phyloP scores from a whole-genome alignment of 106 monocot species.

The Gastrodia elata region DNA sequence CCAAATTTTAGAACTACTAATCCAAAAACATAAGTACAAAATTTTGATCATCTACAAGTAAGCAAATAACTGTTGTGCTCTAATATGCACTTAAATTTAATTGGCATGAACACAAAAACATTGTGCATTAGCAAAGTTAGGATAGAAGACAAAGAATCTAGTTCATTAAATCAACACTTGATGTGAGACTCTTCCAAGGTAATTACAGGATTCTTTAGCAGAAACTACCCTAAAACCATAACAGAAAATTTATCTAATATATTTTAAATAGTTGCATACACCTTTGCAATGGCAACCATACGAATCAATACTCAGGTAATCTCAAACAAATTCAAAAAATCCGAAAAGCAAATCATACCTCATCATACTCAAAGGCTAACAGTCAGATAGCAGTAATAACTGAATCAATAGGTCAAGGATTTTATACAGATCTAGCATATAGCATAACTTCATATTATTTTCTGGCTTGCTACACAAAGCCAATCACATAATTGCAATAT shows the following conservation, averaged over 20 bases:
- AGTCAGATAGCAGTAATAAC: background rate
- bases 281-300: background rate
- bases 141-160: background rate
- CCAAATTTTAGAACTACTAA: background rate
- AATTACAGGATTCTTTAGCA: background rate
- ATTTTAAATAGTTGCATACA: background rate
- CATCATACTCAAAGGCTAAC: background rate
- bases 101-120: too few species aligned
- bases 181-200: background rate
- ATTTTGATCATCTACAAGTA: too few species aligned
- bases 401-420: background rate
- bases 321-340: background rate
- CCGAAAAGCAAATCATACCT: background rate
- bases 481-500: background rate
- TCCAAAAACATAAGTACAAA: too few species aligned
- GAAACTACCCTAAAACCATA: background rate
- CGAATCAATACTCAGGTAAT: background rate
- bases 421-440: background rate
- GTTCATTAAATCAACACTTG: background rate
- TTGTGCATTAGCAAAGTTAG: too few species aligned
- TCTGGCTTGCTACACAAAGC: background rate
- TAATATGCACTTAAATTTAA: too few species aligned
- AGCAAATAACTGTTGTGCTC: too few species aligned
- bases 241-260: background rate
- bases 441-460: background rate